phyloP scores from a whole-genome alignment of 495 filamentous ascomycete species.

The Penicillium fimorum region DNA sequence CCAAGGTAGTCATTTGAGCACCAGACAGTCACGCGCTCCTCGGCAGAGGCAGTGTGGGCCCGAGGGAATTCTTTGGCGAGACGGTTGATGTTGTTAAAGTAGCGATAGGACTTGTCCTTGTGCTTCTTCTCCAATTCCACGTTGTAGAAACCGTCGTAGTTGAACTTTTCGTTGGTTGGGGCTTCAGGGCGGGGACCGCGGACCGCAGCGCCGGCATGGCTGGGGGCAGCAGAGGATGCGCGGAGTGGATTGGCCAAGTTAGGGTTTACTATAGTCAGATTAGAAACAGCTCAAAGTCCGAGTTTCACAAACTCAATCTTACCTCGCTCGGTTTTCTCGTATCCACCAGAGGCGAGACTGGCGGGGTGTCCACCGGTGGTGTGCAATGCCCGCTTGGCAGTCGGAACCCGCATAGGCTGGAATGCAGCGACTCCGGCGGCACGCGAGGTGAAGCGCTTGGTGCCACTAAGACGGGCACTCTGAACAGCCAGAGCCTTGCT shows the following conservation, averaged over 20 bases:
- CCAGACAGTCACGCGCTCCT: slow-evolving; percentile 96
- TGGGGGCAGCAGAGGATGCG: slow-evolving; percentile 17
- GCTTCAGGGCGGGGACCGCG: slow-evolving; percentile 42
- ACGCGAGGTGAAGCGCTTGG: slow-evolving; percentile 47
- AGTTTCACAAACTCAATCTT: slow-evolving; percentile 17
- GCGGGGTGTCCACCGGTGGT: slow-evolving; percentile 73
- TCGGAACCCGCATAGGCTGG: slow-evolving; percentile 31
- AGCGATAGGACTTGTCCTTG: slow-evolving; percentile 98
- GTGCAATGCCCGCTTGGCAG: slow-evolving; percentile 72
- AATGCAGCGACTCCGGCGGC: slow-evolving; percentile 37
- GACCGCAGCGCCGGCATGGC: slow-evolving; percentile 23
- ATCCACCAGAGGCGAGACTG: slow-evolving; percentile 62
- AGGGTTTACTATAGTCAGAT: slow-evolving; percentile 27
- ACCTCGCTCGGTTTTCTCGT: slow-evolving; percentile 62
- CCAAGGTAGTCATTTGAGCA: slow-evolving; percentile 99
- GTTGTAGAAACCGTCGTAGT: slow-evolving; percentile 89
- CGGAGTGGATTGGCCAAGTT: slow-evolving; percentile 21
- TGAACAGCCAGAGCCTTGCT: slow-evolving; percentile 93
- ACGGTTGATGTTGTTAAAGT: slow-evolving; percentile 99
- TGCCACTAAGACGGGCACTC: slow-evolving; percentile 56
- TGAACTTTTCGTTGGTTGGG: slow-evolving; percentile 60
- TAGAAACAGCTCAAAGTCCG: slow-evolving; percentile 5
- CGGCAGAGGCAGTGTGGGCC: slow-evolving; percentile 80
- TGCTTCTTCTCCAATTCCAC: slow-evolving; percentile 94
- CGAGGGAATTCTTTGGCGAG: slow-evolving; percentile 94